These are phyloP conservation scores for Tolypocladium amazonense DNA, from an alignment of 2,329 filamentous ascomycete species.

Conservation along the genomic window DNA sequence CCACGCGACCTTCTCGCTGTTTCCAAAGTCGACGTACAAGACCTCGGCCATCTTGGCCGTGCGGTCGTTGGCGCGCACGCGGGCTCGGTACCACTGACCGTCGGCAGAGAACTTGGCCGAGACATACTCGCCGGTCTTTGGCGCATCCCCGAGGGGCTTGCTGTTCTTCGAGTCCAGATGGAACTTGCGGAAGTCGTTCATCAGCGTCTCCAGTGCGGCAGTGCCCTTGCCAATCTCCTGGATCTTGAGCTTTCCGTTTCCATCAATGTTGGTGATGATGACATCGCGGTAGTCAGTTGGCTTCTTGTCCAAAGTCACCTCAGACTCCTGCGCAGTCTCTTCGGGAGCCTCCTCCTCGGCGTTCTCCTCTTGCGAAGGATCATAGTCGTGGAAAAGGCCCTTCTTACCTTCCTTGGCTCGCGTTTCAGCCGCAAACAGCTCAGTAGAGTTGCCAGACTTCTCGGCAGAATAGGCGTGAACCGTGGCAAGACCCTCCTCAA, in stretches of 20 bases:
- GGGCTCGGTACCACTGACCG: slow-evolving; percentile 88
- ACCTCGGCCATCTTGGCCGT: slow-evolving; percentile 82
- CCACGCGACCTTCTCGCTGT: slow-evolving; percentile 84
- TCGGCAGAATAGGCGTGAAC: slow-evolving; percentile 95
- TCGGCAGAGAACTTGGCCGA: slow-evolving; percentile 86
- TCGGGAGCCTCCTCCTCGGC: slow-evolving; percentile 39
- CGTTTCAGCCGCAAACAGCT: slow-evolving; percentile 80
- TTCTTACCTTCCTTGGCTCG: slow-evolving; percentile 82
- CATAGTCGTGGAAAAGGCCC: slow-evolving; percentile 89
- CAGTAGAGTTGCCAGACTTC: slow-evolving; percentile 79
- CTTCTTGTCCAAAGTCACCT: slow-evolving; percentile 53
- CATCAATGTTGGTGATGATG: slow-evolving; percentile 81
- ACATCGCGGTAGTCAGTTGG: slow-evolving; percentile 82
- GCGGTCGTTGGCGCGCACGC: slow-evolving; percentile 85
- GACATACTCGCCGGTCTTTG: slow-evolving; percentile 86
- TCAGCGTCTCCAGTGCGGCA: slow-evolving; percentile 72
- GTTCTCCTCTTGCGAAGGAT: slow-evolving; percentile 72
- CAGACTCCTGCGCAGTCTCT: slow-evolving; percentile 36
- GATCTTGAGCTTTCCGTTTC: slow-evolving; percentile 73
- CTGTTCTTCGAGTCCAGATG: slow-evolving; percentile 77
- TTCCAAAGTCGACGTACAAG: slow-evolving; percentile 92
- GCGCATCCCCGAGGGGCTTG: slow-evolving; percentile 59
- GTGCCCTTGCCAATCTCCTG: slow-evolving; percentile 86
- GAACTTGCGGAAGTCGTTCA: slow-evolving; percentile 85
- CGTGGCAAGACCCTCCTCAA: slow-evolving; percentile 87